Evolutionary conservation across 2,329 filamentous ascomycete genomes (phyloP).

Genomic region (Ascomycota sp.): DNA sequence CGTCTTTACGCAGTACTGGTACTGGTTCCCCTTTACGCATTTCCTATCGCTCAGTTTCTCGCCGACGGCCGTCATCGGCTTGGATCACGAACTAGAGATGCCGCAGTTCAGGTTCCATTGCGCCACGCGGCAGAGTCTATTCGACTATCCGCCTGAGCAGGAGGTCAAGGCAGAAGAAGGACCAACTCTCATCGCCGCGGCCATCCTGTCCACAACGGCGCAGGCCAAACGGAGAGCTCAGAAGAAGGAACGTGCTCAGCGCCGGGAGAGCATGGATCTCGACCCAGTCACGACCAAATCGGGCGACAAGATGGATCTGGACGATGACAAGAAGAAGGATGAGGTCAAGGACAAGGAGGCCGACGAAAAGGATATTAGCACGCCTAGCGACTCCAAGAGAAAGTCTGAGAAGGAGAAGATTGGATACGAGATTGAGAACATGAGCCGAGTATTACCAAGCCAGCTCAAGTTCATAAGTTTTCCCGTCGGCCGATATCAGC

Average conservation of each 20-base stretch:
- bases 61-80: slow-evolving; percentile 87
- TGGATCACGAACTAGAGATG: slow-evolving; percentile 85
- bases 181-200: slow-evolving; percentile 82
- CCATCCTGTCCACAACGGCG: slow-evolving; percentile 86
- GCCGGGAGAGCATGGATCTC: slow-evolving; percentile 87
- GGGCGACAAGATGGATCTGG: slow-evolving; percentile 76
- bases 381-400: slow-evolving; percentile 50
- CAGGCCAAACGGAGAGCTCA: slow-evolving; percentile 90
- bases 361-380: slow-evolving; percentile 40
- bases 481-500: slow-evolving; percentile 74
- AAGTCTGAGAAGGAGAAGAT: slow-evolving; percentile 91
- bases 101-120: slow-evolving; percentile 92
- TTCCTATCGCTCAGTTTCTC: slow-evolving; percentile 92
- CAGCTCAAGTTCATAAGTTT: slow-evolving; percentile 96
- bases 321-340: slow-evolving; percentile 39
- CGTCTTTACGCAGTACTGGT: slow-evolving; percentile 98
- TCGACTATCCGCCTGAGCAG: slow-evolving; percentile 93
- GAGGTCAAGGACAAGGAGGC: slow-evolving; percentile 38
- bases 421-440: slow-evolving; percentile 89
- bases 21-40: slow-evolving; percentile 98
- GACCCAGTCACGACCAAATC: slow-evolving; percentile 46
- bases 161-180: slow-evolving; percentile 90
- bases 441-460: slow-evolving; percentile 78
- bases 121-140: slow-evolving; percentile 82
- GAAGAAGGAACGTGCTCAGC: slow-evolving; percentile 78